Base-by-base conservation (phyloP, 2,329 filamentous ascomycete genomes). In the Colletotrichum godetiae region DNA sequence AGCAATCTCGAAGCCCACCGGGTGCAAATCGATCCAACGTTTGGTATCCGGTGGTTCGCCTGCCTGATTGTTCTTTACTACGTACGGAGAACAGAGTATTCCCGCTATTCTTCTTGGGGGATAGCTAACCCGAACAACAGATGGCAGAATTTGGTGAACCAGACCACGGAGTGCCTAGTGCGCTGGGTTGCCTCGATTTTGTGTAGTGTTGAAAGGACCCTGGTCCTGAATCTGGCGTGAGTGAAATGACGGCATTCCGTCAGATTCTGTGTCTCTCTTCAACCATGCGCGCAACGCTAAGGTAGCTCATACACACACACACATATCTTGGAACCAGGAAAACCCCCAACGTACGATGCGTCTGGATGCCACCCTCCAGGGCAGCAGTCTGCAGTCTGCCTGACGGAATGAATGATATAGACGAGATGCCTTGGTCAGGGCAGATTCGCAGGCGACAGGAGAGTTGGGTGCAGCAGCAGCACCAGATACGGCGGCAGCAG, bases 201-300 rank as follows among this genome's bases (percentile, higher is more conserved):
- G 52, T 33, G 27, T 27, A 4, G 27, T 29, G 27, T 29, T 29
- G 27, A 4, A 29, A 29, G 37, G 61, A 63, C 29, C 65, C 67
- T 49, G 42, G 42, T 15, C 55, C 59, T 19, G 19, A 60, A 19
- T 68, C 67, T 42, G 37, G 37, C 31, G 6, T 61, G 35, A 27
- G 49, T 22, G 53, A 57, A 57, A 73, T 73, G 70, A 70, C 70
- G 70, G 67, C 67, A 73, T 73, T 29, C 60, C 42, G 67, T 61
- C 67, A 70, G 56, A 63, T 59, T 37, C 29, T 31, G 29, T n/a
- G 46, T 12, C 27, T 62, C 29, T 52, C 37, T 22, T 58, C 31
- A 33, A 31, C 15, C 58, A 29, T 15, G 12, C 29, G 12, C n/a
- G 22, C 24, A 49, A 68, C 46, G 19, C 42, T 49, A 49, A 49